Evolutionary conservation across 2,329 filamentous ascomycete species (phyloP), one percentile per base, ranked within the genome.

Genomic region (Onygena corvina): DNA sequence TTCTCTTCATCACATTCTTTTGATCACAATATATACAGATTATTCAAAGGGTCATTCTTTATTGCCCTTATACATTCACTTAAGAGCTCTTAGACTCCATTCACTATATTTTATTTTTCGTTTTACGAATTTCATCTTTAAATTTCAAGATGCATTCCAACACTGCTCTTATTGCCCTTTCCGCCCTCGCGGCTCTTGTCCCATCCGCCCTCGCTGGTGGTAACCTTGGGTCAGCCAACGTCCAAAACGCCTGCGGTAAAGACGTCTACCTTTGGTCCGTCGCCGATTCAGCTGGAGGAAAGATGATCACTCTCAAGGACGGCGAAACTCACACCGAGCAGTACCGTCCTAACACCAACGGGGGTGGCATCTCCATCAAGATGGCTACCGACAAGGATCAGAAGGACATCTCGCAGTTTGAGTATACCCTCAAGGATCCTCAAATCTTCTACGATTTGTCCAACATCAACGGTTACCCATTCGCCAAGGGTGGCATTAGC

Each of bases 311-410:
- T 50, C 55, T 69, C 49, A 45, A 52, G 27, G 56, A 61, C 54
- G 65, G 66, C 47, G 64, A 63, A 21, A 58, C 51, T 54, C 67
- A 63, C 60, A 50, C 54, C 3, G 65, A 68, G 53, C 35, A 54
- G 33, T 69, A 61, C 61, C 57, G 57, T 49, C 51, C 47, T 53
- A 52, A 58, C 54, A 62, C 65, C 53, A 63, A 66, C 52, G 66
- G 65, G 38, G 67, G 67, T 38, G 67, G 67, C 54, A 56, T 68
- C 53, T 68, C 66, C 44, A 67, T 69, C 60, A 69, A 69, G 62
- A 57, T 69, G 33, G 58, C 66, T 51, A 60, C 61, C 52, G 50
- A 53, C 16, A 54, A 58, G 16, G 51, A 55, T 46, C 61, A 64
- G 53, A 33, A 52, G 49, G 59, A 67, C 18, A 61, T 70, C 40